These are phyloP conservation scores for Brassica nigra DNA, from an alignment of 345 rosid species.

Conservation along the genomic window DNA sequence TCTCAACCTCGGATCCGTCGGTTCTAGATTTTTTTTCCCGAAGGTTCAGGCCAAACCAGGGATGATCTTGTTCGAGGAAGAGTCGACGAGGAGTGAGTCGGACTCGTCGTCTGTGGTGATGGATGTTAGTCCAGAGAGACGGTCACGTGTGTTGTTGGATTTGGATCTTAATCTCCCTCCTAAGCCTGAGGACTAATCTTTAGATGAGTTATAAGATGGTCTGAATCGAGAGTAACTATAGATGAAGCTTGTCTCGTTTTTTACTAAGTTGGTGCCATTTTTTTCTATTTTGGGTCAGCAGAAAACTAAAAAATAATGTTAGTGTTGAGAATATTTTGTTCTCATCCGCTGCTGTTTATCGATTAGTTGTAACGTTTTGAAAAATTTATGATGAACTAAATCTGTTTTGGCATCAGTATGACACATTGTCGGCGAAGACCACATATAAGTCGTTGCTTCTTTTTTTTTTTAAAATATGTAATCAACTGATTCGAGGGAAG, in stretches of 20 bases:
- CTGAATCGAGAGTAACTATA: not conserved
- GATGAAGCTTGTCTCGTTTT: not conserved
- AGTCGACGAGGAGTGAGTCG: conserved; percentile 48
- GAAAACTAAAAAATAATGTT: not conserved
- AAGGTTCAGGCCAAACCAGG: conserved; percentile 24
- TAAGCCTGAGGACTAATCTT: conserved; percentile 42
- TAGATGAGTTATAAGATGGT: not conserved
- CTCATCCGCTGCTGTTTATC: conserved; percentile 2
- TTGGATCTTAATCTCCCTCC: conserved; percentile 75
- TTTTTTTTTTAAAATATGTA: not conserved
- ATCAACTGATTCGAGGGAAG: not conserved
- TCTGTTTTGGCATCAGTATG: conserved; percentile 14
- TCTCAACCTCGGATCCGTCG: conserved; percentile 44
- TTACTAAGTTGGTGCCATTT: conserved; percentile 9
- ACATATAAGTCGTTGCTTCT: not conserved
- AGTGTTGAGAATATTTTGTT: conserved; percentile 15
- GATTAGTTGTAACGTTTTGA: not conserved
- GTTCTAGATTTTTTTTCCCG: conserved; percentile 36
- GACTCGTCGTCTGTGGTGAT: conserved; percentile 55
- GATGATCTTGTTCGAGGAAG: conserved; percentile 16
- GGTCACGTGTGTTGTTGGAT: conserved; percentile 41
- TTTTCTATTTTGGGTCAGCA: conserved; percentile 10
- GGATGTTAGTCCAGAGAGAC: conserved; percentile 39
- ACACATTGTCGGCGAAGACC: not conserved
- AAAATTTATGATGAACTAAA: too few species aligned